phyloP scores from a whole-genome alignment of 768 basidiomycete species.

The Thelephora ganbajun region DNA sequence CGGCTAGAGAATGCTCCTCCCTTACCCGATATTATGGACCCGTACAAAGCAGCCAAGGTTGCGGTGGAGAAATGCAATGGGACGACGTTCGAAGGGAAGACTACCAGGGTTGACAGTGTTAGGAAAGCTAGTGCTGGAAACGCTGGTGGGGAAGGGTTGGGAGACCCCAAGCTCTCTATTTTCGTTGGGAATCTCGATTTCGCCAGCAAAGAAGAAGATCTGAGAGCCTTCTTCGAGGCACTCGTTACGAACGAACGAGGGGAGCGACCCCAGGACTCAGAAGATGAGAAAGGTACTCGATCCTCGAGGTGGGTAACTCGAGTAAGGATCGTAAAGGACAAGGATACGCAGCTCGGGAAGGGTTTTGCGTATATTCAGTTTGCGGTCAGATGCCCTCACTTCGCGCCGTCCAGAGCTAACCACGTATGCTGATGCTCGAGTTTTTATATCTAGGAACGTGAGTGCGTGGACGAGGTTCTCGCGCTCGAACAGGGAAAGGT shows the following conservation, averaged over 20 bases:
- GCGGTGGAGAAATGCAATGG: slow-evolving; percentile 54
- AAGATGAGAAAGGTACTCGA: slow-evolving; percentile 12
- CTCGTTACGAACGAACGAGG: slow-evolving; percentile 62
- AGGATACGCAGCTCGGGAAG: slow-evolving; percentile 86
- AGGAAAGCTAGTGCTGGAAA: slow-evolving; percentile 13
- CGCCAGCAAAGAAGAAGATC: slow-evolving; percentile 78
- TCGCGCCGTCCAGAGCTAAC: not conserved
- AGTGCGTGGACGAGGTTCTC: slow-evolving; percentile 86
- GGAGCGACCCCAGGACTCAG: slow-evolving; percentile 14
- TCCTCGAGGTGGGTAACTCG: slow-evolving; percentile 48
- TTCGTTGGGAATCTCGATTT: slow-evolving; percentile 95
- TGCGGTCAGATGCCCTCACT: slow-evolving; percentile 32
- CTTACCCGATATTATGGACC: slow-evolving; percentile 36
- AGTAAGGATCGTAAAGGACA: slow-evolving; percentile 83
- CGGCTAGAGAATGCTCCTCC: slow-evolving; percentile 40
- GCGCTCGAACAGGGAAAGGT: slow-evolving; percentile 65
- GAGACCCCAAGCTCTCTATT: slow-evolving; percentile 69
- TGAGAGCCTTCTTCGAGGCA: slow-evolving; percentile 77
- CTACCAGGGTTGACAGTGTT: slow-evolving; percentile 68
- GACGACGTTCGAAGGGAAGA: slow-evolving; percentile 59
- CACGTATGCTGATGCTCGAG: not conserved
- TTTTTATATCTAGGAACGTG: slow-evolving; percentile 86
- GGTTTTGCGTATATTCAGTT: slow-evolving; percentile 93
- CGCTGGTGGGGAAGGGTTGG: slow-evolving; percentile 17
- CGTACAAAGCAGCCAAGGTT: slow-evolving; percentile 51